Percentiles rank a stretch among this genome's conserved stretches.
Conservation (phyloP, 352 stramenopile species). For the Phytopythium chamaehyphon region DNA sequence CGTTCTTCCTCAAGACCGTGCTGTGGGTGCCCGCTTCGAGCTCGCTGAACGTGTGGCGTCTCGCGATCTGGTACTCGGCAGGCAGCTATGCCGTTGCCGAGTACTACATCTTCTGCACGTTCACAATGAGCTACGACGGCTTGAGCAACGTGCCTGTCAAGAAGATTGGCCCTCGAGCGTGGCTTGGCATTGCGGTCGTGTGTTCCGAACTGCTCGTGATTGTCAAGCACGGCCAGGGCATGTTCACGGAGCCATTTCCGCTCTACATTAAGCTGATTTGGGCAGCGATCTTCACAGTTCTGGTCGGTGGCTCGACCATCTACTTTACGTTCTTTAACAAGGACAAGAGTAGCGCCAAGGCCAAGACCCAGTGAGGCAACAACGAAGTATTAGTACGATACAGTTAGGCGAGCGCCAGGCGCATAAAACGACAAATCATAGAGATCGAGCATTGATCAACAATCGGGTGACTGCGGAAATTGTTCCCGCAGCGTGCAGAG, state of each 20-base stretch:
- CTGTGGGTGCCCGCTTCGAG: conserved; percentile 86
- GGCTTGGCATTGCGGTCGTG: conserved; percentile 80
- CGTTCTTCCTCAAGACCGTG: conserved; percentile 94
- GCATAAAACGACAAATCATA: too few relatives aligned
- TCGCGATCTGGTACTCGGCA: conserved; percentile 81
- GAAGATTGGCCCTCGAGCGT: conserved; percentile 79
- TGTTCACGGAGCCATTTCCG: conserved; percentile 88
- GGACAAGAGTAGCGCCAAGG: background rate
- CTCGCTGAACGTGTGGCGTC: conserved; percentile 75
- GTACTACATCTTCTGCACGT: conserved; percentile 89
- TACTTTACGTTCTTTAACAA: conserved; percentile 85
- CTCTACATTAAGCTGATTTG: conserved; percentile 77
- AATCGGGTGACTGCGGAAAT: too few relatives aligned
- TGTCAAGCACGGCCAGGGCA: conserved; percentile 78
- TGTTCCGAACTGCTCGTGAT: conserved; percentile 75
- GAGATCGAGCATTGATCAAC: too few relatives aligned
- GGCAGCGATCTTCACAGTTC: conserved; percentile 65
- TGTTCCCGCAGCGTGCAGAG: too few relatives aligned
- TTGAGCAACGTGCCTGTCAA: conserved; percentile 55
- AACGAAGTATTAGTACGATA: too few relatives aligned
- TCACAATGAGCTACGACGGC: conserved; percentile 64
- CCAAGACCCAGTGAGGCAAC: conserved; percentile 22
- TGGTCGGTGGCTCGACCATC: conserved; percentile 73
- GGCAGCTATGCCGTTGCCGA: conserved; percentile 85
- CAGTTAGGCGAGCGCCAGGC: too few relatives aligned